Percentiles rank a stretch among this genome's conserved stretches.
Conservation (phyloP, 2,329 filamentous ascomycete species). For the Sporothrix euskadiensis region DNA sequence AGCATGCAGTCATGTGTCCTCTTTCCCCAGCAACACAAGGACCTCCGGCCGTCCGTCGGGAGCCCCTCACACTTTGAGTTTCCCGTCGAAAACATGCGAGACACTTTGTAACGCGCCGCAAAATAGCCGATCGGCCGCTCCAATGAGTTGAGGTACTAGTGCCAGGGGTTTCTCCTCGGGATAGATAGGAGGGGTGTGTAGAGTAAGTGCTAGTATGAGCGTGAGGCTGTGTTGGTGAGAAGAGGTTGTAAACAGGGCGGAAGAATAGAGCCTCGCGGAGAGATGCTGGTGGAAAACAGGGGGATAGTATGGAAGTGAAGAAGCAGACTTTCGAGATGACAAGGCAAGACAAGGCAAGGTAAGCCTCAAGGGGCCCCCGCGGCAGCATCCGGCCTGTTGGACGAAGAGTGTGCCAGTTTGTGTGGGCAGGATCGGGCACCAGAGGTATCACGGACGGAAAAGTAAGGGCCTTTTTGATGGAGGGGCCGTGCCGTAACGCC, state of each 20-base stretch:
- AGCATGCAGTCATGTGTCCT: neutral
- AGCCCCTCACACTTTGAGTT: neutral
- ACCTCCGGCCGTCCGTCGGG: slow-evolving; percentile 1
- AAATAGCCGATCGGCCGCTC: neutral
- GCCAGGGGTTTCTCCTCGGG: neutral
- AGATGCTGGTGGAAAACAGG: neutral
- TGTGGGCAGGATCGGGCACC: neutral
- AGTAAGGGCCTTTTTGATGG: neutral
- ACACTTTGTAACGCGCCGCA: neutral
- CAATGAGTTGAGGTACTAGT: neutral
- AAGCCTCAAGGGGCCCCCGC: neutral
- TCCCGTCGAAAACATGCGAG: neutral
- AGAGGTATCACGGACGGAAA: neutral
- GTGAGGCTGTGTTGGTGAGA: neutral
- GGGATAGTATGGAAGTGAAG: no score
- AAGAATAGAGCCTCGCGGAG: neutral
- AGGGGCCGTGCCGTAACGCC: neutral
- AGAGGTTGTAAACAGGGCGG: neutral
- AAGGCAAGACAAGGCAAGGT: neutral
- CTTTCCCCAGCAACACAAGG: neutral
- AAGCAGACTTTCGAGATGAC: neutral
- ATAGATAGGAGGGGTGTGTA: neutral
- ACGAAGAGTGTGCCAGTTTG: neutral
- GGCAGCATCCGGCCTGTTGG: neutral
- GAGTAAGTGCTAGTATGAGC: neutral